Base-by-base conservation (phyloP, 305 asterid genomes). In the Caryopteris hybrid region DNA sequence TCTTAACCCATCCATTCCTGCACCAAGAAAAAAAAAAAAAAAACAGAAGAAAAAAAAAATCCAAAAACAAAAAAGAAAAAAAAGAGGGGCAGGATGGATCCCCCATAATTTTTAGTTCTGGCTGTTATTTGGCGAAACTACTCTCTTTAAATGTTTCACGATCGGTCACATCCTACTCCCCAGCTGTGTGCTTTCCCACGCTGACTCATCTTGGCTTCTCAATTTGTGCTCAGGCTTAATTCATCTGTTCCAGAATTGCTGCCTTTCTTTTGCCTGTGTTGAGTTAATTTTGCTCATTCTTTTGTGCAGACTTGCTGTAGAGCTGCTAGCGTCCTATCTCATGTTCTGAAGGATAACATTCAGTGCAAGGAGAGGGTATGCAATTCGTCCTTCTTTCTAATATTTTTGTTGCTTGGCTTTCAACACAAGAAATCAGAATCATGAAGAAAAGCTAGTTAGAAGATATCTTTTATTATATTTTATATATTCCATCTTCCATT, bases 311-410 rank as follows among this genome's bases (percentile, higher is more conserved):
- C 91, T 51, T 88, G 96, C 84, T 86, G 95, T 81, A 86, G 99
- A 85, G 99, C 99, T 74, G 96, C 98, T 48, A 88, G 95, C 41
- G 85, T 94, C 77, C 89, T 94, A 72, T 87, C 96, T 50, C 93
- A 89, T 83, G 75, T 94, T 64, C 80, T 91, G 80, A 86, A 85
- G 83, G 96, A 90, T 71, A 94, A 91, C 69, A 61, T 60, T 52
- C 90, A 76, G 52, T 87, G 99, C 92, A 91, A 91, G 86, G 96
- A 91, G 80, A 86, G 68, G 96, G 99, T 94, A 84, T 69, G 68
- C 23, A 25, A 21, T 57, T 69, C 10, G n/a, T n/a, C 53, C 50
- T 56, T 69, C 45, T 79, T 62, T 60, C 16, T 41, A 13, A 1
- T 20, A n/a, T n/a, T 50, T 25, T 10, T 36, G 39, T 73, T 27